phyloP scores from a whole-genome alignment of 148 eudicot genomes.

The Rhododendron henanense region DNA sequence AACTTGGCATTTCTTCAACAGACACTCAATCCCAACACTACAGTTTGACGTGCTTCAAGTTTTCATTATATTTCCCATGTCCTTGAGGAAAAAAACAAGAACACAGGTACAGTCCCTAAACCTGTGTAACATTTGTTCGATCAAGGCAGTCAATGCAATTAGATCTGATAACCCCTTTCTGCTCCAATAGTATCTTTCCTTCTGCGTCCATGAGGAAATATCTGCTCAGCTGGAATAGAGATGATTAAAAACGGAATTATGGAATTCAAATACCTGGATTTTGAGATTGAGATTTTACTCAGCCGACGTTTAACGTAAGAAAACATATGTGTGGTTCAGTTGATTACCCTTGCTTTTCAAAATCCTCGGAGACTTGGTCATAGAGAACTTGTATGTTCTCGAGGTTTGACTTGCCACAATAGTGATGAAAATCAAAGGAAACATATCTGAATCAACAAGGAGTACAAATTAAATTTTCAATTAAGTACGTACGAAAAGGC shows the following conservation, averaged over 20 bases:
- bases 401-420: constrained; percentile 69
- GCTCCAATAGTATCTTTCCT: constrained; percentile 53
- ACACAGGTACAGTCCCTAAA: constrained; percentile 20
- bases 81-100: neutral
- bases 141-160: constrained; percentile 99
- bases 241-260: constrained; percentile 37
- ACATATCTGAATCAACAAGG: constrained; percentile 59
- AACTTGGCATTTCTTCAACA: neutral
- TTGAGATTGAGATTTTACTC: constrained; percentile 1
- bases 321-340: neutral
- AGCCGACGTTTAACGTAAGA: constrained; percentile 4
- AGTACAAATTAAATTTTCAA: neutral
- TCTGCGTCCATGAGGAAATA: constrained; percentile 66
- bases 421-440: constrained; percentile 77
- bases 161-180: constrained; percentile 78
- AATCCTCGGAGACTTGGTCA: constrained; percentile 64
- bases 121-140: constrained; percentile 98
- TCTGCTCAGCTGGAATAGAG: constrained; percentile 65
- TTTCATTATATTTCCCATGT: neutral
- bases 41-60: neutral
- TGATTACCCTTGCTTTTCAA: constrained; percentile 82
- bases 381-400: constrained; percentile 65
- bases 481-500: neutral
- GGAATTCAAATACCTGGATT: constrained; percentile 19
- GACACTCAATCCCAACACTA: neutral